Percentiles rank a stretch among this genome's conserved stretches.
Evolutionary conservation across 345 rosid genomes (phyloP).

Genomic region (Gossypium rotundifolium): DNA sequence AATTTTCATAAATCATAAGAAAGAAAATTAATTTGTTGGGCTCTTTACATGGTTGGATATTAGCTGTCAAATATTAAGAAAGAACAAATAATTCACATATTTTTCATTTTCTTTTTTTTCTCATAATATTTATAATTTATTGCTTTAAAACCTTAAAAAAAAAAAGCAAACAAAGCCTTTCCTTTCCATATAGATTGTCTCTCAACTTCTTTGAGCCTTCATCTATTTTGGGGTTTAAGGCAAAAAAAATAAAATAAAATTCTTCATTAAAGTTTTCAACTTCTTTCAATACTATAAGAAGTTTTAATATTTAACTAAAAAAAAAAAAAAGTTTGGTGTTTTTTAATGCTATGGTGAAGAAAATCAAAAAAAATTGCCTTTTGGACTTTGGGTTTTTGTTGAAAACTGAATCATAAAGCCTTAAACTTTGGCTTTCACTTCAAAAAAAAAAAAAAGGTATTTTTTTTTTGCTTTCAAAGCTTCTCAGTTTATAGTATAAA

Average conservation of each 20-base stretch:
- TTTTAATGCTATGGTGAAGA: neutral
- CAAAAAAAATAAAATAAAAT: too few species aligned
- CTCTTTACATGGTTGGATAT: conserved; percentile 33
- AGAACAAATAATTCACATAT: neutral
- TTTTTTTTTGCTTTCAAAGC: conserved; percentile 7
- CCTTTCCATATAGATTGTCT: too few species aligned
- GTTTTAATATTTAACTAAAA: conserved; percentile 11
- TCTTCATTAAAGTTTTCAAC: conserved; percentile 12
- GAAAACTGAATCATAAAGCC: conserved; percentile 23
- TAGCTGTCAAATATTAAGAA: conserved; percentile 45
- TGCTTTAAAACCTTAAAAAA: too few species aligned
- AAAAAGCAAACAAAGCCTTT: too few species aligned
- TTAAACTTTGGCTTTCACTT: conserved; percentile 23
- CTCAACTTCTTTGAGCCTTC: too few species aligned
- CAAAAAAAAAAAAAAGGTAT: neutral
- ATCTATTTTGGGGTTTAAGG: too few species aligned
- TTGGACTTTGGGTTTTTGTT: conserved; percentile 20
- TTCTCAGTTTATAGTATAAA: neutral
- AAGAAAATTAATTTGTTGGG: too few species aligned
- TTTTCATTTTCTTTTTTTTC: conserved; percentile 1
- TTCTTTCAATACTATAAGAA: conserved; percentile 9
- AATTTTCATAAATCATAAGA: too few species aligned
- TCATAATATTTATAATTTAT: neutral
- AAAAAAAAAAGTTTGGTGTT: neutral
- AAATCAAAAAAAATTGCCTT: conserved; percentile 14